phyloP scores from a whole-genome alignment of 2,329 filamentous ascomycete genomes.

The Tricladium varicosporioides region DNA sequence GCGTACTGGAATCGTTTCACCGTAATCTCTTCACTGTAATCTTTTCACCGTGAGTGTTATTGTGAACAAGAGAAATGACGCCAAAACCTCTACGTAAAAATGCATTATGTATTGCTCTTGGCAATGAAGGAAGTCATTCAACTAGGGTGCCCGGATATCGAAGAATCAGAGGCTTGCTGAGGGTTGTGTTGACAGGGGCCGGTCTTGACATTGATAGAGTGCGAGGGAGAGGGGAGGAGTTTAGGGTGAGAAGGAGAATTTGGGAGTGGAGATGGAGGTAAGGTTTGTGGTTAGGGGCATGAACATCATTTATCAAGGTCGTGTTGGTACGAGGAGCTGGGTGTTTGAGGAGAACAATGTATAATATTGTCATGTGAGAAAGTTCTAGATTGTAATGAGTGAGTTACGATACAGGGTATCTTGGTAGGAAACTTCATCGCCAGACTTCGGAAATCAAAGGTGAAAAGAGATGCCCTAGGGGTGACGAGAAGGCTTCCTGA shows the following conservation, averaged over 20 bases:
- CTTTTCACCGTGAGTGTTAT: conserved; percentile 44
- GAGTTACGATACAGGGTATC: conserved; percentile 4
- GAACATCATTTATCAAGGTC: conserved; percentile 43
- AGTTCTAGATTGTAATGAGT: neutral
- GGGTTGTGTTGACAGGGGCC: conserved; percentile 44
- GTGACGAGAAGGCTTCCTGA: too few species aligned
- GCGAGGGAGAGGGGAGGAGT: too few species aligned
- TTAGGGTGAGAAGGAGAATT: too few species aligned
- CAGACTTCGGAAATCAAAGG: too few species aligned
- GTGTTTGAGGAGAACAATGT: conserved; percentile 40
- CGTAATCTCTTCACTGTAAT: conserved; percentile 48
- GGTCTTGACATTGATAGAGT: conserved; percentile 45
- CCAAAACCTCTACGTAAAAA: conserved; percentile 42
- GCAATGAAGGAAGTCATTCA: conserved; percentile 49
- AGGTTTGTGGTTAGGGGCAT: conserved; percentile 43
- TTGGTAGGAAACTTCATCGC: neutral
- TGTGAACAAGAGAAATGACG: conserved; percentile 44
- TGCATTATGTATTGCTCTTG: conserved; percentile 45
- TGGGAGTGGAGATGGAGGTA: conserved; percentile 47
- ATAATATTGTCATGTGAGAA: conserved; percentile 26
- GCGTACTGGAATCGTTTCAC: conserved; percentile 48
- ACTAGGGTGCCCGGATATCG: conserved; percentile 46
- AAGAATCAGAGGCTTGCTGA: conserved; percentile 47
- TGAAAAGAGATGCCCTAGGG: too few species aligned
- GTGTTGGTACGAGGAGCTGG: conserved; percentile 38